Base-by-base conservation (phyloP, 345 rosid species). In the Populus pruinosa region DNA sequence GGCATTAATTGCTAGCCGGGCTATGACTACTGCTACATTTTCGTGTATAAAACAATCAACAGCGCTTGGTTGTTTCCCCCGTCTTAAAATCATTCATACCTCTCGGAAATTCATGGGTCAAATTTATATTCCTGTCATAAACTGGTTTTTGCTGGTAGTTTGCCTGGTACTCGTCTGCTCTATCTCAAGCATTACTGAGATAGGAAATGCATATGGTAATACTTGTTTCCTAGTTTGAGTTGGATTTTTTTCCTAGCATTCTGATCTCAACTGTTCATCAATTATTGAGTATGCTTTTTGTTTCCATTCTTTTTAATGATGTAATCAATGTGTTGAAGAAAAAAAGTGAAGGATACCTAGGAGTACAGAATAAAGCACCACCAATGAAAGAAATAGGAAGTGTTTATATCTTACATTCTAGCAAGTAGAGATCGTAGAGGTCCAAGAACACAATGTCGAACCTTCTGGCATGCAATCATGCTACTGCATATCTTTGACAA, bases 91-190 rank as follows among this genome's bases (percentile, higher is more conserved):
- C 72, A 86, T 96, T 76, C 99, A 96, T 79, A 96, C 99, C 27
- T 96, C 98, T 72, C 93, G 98, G 77, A 96, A 96, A 79, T 96
- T 94, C 86, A 96, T 96, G 97, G 99, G 99, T 59, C 98, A 96
- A 87, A 94, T 96, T 53, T 96, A 96, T 83, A 96, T 96, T 86
- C 99, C 99, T n/a, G 98, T 94, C 83, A 83, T 96, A 66, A 96
- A 96, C 85, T 96, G 99, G 99, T 96, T 96, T 87, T 81, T 96
- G 89, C 91, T 96, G 84, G 98, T 84, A 44, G 88, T 88, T 69
- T 92, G 97, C 83, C 76, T 94, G 89, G 86, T 90, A 80, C 83
- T 92, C 23, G 91, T 96, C 84, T 90, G 91, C 88, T 84, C 92
- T 69, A 90, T 92, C 79, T 84, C 98, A 79, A 91, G 94, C 90